Conservation (phyloP, 345 rosid species). For the Syzygium grande region DNA sequence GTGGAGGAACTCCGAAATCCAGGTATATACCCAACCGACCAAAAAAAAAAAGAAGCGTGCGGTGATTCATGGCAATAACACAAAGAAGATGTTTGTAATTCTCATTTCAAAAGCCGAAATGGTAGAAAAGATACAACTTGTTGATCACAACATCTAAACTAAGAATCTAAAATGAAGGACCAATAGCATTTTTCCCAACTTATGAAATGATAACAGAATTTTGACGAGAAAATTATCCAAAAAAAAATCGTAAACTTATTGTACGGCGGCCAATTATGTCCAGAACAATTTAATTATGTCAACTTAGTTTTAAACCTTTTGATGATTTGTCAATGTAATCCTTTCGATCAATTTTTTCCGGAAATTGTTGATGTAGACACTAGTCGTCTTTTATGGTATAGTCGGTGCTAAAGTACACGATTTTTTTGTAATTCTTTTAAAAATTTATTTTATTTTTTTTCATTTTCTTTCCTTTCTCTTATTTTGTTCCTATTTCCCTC, state of each 20-base stretch:
- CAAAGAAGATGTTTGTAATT: not conserved
- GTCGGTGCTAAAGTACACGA: accelerated
- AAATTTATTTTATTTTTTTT: accelerated
- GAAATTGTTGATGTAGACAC: accelerated
- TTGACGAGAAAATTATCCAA: not conserved
- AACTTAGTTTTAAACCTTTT: not conserved
- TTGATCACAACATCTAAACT: not conserved
- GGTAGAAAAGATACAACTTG: not conserved
- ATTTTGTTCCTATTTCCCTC: not conserved
- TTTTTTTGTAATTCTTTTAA: not conserved
- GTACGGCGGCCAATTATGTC: accelerated
- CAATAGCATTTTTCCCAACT: not conserved
- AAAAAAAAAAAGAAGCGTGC: not conserved
- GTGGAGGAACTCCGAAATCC: no score
- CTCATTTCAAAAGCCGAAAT: not conserved
- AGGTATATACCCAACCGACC: no score
- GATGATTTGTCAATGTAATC: accelerated
- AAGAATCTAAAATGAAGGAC: not conserved
- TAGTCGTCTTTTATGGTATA: accelerated
- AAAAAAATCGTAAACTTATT: accelerated
- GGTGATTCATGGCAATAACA: not conserved
- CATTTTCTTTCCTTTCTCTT: not conserved
- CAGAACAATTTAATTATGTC: not conserved
- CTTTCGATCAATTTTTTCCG: accelerated
- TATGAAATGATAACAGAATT: not conserved